Evolutionary conservation across 1,284 basidiomycete genomes (phyloP).

Genomic region (Sporisorium graminicola): DNA sequence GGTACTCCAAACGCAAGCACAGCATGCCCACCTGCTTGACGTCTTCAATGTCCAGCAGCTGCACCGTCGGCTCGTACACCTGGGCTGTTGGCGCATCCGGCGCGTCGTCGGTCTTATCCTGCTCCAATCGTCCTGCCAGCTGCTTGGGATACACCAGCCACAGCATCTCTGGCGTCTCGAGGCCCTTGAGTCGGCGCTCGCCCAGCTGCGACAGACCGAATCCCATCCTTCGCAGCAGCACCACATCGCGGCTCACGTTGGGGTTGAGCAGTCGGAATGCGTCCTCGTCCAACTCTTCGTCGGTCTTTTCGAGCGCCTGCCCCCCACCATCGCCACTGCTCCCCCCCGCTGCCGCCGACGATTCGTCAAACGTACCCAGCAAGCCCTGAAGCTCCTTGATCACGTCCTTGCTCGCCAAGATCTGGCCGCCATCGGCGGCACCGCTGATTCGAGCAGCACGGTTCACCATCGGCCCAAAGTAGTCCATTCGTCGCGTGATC

Average conservation of each 20-base stretch:
- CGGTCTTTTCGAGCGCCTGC: conserved; percentile 33
- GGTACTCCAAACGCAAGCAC: conserved; percentile 84
- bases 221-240: conserved; percentile 81
- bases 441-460: conserved; percentile 86
- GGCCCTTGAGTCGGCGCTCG: conserved; percentile 91
- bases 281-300: conserved; percentile 64
- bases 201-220: conserved; percentile 83
- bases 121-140: conserved; percentile 80
- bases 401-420: conserved; percentile 91
- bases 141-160: conserved; percentile 85
- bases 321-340: conserved; percentile 13
- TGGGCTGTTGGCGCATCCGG: conserved; percentile 58
- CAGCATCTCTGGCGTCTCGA: conserved; percentile 82
- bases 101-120: conserved; percentile 73
- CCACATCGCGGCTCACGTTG: conserved; percentile 73
- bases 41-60: conserved; percentile 80
- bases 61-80: conserved; percentile 71
- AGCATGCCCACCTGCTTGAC: conserved; percentile 82
- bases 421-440: conserved; percentile 90
- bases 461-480: conserved; percentile 70
- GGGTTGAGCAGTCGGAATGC: conserved; percentile 66
- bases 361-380: conserved; percentile 55
- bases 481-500: conserved; percentile 94
- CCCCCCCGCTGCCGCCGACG: conserved; percentile 11
- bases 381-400: conserved; percentile 62